Conservation (phyloP, 768 basidiomycete genomes). For the Wakefieldia striispora region DNA sequence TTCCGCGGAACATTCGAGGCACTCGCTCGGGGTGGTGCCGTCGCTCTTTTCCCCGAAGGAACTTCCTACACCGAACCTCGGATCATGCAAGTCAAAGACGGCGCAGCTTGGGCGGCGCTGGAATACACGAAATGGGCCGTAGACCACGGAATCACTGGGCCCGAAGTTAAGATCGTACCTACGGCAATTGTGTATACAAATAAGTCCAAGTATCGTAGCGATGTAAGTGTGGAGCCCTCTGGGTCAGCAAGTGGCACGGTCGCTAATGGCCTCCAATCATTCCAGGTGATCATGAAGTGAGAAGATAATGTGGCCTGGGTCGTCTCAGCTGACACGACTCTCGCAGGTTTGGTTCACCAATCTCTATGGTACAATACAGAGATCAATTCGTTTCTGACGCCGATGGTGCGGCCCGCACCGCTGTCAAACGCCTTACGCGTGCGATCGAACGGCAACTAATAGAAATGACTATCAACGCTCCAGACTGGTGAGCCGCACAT, state of each 20-base stretch:
- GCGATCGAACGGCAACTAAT: constrained; percentile 68
- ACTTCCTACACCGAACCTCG: constrained; percentile 91
- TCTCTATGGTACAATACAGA: constrained; percentile 69
- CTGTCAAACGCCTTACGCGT: constrained; percentile 84
- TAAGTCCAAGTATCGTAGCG: constrained; percentile 92
- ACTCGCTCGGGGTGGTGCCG: constrained; percentile 72
- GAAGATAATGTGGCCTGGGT: constrained; percentile 23
- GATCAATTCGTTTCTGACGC: constrained; percentile 71
- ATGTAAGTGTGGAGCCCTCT: constrained; percentile 53
- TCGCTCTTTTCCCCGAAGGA: constrained; percentile 94
- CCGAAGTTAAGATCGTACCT: constrained; percentile 65
- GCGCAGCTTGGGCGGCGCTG: constrained; percentile 91
- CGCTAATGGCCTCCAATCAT: constrained; percentile 16
- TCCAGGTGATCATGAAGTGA: constrained; percentile 72
- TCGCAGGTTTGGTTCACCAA: constrained; percentile 77
- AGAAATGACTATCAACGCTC: constrained; percentile 83
- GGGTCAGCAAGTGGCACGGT: background rate
- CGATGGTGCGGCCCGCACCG: constrained; percentile 68
- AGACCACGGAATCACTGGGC: constrained; percentile 48
- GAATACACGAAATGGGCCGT: constrained; percentile 84
- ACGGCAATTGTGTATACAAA: constrained; percentile 92
- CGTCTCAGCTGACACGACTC: constrained; percentile 9
- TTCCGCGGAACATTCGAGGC: constrained; percentile 90
- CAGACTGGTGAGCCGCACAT: constrained; percentile 73
- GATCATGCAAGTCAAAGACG: constrained; percentile 92